Base-by-base conservation (phyloP, 257 asterid genomes). In the Capsicum chinense region DNA sequence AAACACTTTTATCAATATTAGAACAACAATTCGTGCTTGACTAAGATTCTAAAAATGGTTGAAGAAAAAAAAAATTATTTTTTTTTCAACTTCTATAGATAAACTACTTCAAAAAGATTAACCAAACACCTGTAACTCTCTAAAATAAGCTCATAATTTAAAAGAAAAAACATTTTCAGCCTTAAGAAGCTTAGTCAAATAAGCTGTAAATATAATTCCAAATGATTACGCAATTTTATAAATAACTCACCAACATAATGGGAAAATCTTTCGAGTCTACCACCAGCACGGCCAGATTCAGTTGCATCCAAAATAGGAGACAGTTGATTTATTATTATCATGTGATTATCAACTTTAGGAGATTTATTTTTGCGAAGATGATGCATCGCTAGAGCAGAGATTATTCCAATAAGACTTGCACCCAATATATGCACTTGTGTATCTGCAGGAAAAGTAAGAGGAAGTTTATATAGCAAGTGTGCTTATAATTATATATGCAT, bases 261-360 rank as follows among this genome's bases (percentile, higher is more conserved):
- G 60, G 97, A 92, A 66, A 95, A 95, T 19, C 84, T 89, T 68
- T 95, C 99, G 67, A 94, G 86, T 58, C 84, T 92, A 3, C 90
- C 92, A 19, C 50, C 70, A 37, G 59, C 74, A 35, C 93, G 92
- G 19, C 93, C 90, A 80, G 97, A 93, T 4, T 85, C 95, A 13
- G 92, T 83, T 74, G 88, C 86, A n/a, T 91, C 91, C 6, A 93
- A 16, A 85, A 79, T 71, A n/a, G 98, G 99, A 19, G 89, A 90
- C 52, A 94, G 97, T 63, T 48, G 35, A 62, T 79, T 78, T 0
- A 50, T 6, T 3, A 67, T 59, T 21, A 60, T 44, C 7, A 44
- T 44, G 48, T 35, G 85, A 68, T 15, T 15, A 64, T 81, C 83
- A 39, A 56, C 81, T 71, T 85, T 84, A 39, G 90, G 54, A 67